Evolutionary conservation across 495 filamentous ascomycete species (phyloP).

Genomic region (Staphylotrichum longicolle): DNA sequence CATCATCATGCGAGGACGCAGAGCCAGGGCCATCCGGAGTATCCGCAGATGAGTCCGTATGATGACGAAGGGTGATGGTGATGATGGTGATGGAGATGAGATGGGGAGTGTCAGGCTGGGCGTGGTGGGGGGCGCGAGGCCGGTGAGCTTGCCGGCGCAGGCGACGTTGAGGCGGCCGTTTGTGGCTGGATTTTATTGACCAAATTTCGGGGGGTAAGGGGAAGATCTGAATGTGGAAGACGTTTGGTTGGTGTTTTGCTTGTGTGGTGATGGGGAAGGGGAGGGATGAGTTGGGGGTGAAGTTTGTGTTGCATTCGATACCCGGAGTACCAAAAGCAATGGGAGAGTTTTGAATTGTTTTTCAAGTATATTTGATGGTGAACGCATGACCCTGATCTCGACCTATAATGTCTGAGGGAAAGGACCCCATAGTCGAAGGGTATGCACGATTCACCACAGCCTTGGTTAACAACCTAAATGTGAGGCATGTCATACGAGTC

Average conservation of each 20-base stretch:
- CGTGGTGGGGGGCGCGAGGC: neutral
- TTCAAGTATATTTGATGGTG: no score
- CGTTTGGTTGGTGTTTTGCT: neutral
- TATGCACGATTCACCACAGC: no score
- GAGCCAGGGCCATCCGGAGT: conserved; percentile 18
- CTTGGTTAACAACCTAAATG: no score
- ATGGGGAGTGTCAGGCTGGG: neutral
- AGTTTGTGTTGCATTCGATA: conserved; percentile 7
- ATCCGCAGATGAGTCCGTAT: conserved; percentile 27
- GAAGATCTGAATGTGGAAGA: neutral
- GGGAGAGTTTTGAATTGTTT: neutral
- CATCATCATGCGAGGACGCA: neutral
- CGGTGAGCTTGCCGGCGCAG: neutral
- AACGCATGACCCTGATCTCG: no score
- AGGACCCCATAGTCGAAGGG: no score
- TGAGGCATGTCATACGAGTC: no score
- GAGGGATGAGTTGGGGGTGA: neutral
- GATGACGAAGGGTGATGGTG: neutral
- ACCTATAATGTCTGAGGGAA: no score
- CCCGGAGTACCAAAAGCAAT: neutral
- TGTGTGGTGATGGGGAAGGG: neutral
- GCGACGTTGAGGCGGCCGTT: conserved; percentile 19
- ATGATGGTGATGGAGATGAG: neutral
- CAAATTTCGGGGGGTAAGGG: neutral
- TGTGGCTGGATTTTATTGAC: conserved; percentile 4